Base-by-base conservation (phyloP, 2,329 filamentous ascomycete species). In the Fusarium sp. region DNA sequence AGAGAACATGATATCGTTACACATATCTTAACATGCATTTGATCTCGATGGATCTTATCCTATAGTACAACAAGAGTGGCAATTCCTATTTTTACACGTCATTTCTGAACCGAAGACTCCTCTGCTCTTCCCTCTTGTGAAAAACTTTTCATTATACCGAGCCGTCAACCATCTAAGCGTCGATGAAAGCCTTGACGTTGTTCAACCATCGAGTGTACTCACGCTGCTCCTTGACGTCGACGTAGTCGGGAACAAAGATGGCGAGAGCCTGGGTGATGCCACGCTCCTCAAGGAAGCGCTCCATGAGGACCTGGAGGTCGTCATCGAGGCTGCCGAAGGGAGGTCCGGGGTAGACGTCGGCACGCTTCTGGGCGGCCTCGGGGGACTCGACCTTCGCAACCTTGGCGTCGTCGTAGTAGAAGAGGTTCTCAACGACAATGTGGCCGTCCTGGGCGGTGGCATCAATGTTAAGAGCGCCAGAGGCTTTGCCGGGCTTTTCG, bases 221-320 rank as follows among this genome's bases (percentile, higher is more conserved):
- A 84, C 90, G 92, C 89, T 98, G 95, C 89, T 99, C 96, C 91
- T 99, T 99, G 83, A 92, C 89, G 80, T 98, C 94, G 78, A 98
- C 94, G 84, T 97, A 99, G 81, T 98, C 94, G 40, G 94, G 94
- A 46, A 97, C 91, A 82, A 98, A 98, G 73, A 94, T 84, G 57
- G 94, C 95, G 75, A 99, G 88, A 63, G 91, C 88, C 75, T 92
- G 90, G 77, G 95, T 94, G 82, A 99, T 89, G 71, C 95, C 96
- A 75, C 96, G 90, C 87, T 98, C 96, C 82, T 97, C 94, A 70
- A 99, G 88, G 84, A 95, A 99, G 75, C 92, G 90, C 87, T 98
- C 95, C 80, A 98, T 87, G 75, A 97, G 87, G 57, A 94, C 87
- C 86, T 98, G 95, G 46, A 99, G 88, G 80, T 98, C 95, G 84